phyloP scores from a whole-genome alignment of 116 monocot species.

The Zostera marina region DNA sequence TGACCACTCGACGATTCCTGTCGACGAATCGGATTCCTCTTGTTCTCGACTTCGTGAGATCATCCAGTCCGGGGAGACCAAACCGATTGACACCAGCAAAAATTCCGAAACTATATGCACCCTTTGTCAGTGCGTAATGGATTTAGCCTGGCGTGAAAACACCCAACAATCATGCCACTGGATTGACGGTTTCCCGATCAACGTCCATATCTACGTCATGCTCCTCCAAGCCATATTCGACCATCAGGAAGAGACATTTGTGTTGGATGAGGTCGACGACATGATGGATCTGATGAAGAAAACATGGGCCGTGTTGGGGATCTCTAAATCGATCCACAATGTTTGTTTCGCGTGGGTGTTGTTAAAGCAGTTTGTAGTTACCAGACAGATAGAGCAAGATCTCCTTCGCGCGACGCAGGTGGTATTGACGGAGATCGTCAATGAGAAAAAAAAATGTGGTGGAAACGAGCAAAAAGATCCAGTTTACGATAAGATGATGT shows the following conservation, averaged over 20 bases:
- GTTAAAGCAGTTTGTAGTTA: constrained; percentile 69
- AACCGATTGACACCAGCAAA: constrained; percentile 66
- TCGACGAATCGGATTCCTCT: constrained; percentile 40
- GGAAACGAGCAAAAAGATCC: constrained; percentile 30
- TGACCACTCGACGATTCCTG: constrained; percentile 38
- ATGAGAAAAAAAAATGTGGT: constrained; percentile 34
- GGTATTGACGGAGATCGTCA: constrained; percentile 45
- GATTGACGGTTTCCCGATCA: constrained; percentile 81
- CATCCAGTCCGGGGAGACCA: constrained; percentile 25
- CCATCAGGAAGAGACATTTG: constrained; percentile 43
- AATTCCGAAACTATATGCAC: constrained; percentile 45
- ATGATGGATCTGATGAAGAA: constrained; percentile 86
- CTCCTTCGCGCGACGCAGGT: constrained; percentile 34
- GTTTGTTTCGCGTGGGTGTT: constrained; percentile 68
- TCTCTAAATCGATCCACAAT: constrained; percentile 57
- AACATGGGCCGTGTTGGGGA: constrained; percentile 63
- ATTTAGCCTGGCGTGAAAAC: constrained; percentile 40
- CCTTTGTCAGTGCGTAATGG: constrained; percentile 33
- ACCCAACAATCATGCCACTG: constrained; percentile 50
- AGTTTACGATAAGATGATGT: constrained; percentile 24
- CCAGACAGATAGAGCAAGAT: constrained; percentile 62
- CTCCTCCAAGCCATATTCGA: constrained; percentile 83
- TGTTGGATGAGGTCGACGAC: constrained; percentile 88
- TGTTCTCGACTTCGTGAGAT: constrained; percentile 38
- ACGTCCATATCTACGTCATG: constrained; percentile 52